Evolutionary conservation across 2,329 filamentous ascomycete species (phyloP), one percentile per base, ranked within the genome.

Genomic region (Botrytis medusae): DNA sequence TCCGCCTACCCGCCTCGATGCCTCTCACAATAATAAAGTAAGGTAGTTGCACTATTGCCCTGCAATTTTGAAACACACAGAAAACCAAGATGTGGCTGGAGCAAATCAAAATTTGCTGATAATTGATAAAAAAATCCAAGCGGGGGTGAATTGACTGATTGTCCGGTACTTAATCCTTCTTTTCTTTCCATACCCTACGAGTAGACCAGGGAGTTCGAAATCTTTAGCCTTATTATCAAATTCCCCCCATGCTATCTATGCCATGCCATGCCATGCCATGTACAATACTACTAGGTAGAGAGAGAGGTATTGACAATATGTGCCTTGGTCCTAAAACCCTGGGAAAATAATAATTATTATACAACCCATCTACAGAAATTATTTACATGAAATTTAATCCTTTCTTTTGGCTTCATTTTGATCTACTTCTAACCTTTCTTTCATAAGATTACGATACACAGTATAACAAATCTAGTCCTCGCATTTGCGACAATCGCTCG

Each of bases 401-500:
- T 54, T 29, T 9, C 18, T 34, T 20, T 57, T 68, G 14, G 9
- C 64, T 5, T n/a, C 20, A 10, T 22, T 29, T 42, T 32, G 22
- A 10, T 29, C n/a, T 32, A 4, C 37, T 14, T 44, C 22, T 18
- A 9, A 29, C n/a, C 7, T 29, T 32, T 42, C 44, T 20, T 18
- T 20, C 60, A 62, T 57, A 57, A 57, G 10, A 44, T 69, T 59
- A 44, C 37, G 14, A 54, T 14, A 54, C 48, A 44, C n/a, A 57
- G n/a, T 42, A 42, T 20, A 22, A 32, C 18, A 22, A 32, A 54
- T 69, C 40, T 37, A 37, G 70, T 42, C 40, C 48, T 72, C 62
- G 48, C 48, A 42, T 51, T 60, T 68, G 70, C 62, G 70, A 68
- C 61, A 54, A 60, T 32, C 51, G 68, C 42, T 60, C 54, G 51